These are phyloP conservation scores for Aspergillus sp. DNA, from an alignment of 2,329 filamentous ascomycete species.

Conservation along the genomic window DNA sequence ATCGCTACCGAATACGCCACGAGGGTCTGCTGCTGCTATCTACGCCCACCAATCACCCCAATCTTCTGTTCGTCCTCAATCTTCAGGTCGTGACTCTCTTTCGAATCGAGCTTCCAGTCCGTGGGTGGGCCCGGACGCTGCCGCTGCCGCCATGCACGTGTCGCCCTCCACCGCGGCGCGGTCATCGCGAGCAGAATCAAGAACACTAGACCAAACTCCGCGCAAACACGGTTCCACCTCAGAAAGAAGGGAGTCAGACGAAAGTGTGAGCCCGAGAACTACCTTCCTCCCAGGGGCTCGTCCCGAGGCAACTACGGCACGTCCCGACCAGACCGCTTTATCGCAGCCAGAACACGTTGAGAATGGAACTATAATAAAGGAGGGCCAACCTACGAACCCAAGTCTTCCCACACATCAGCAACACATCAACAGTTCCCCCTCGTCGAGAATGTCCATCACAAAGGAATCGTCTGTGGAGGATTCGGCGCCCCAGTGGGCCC, in stretches of 20 bases:
- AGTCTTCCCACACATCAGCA: constrained; percentile 15
- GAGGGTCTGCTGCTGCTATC: constrained; percentile 46
- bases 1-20: constrained; percentile 51
- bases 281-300: constrained; percentile 32
- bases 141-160: constrained; percentile 29
- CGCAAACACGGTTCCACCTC: constrained; percentile 51
- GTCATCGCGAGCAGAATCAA: constrained; percentile 46
- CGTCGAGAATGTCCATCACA: constrained; percentile 19
- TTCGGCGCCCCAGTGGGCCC: constrained; percentile 17
- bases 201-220: constrained; percentile 30
- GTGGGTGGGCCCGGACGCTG: constrained; percentile 34
- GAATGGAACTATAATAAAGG: constrained; percentile 29
- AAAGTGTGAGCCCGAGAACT: constrained; percentile 80
- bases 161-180: constrained; percentile 34
- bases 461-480: constrained; percentile 17
- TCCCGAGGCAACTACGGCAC: constrained; percentile 29
- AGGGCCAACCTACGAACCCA: constrained; percentile 23
- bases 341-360: constrained; percentile 28
- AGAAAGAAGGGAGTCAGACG: constrained; percentile 68
- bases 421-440: constrained; percentile 34
- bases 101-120: constrained; percentile 35
- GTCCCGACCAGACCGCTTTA: constrained; percentile 28
- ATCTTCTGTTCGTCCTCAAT: constrained; percentile 38
- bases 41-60: constrained; percentile 39
- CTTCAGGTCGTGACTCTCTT: constrained; percentile 40